Evolutionary conservation across 768 basidiomycete genomes (phyloP), one percentile per base, ranked within the genome.

Genomic region (Mycena polygramma): DNA sequence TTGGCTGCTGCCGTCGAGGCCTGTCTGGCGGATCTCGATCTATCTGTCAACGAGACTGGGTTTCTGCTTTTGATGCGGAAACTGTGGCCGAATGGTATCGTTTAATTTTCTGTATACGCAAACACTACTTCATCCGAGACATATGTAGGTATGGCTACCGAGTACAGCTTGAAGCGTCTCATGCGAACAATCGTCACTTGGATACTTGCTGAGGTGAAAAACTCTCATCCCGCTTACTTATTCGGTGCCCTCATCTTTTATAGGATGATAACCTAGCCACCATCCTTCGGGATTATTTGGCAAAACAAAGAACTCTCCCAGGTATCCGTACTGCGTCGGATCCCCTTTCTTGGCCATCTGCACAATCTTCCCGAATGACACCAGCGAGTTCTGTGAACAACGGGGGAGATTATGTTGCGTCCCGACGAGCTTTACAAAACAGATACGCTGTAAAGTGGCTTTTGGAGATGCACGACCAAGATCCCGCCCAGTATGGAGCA

Each of bases 21-120:
- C 7, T 92, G 90, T 73, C 81, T 96, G 26, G 81, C 84, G 7
- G 92, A 94, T 74, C 76, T 94, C 30, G 90, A 94, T 77, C 81
- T 96, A 36, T 88, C 91, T 4, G 83, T 90, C 35, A 93, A 94
- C 74, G 94, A 96, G 79, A 82, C 86, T 45, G 94, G 91, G 2
- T 86, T 95, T 65, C 78, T 94, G 10, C 81, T 95, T 19, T 81
- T 96, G n/a, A 81, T 83, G 7, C 85, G 89, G 63, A 86, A 90
- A 74, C 88, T 93, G 70, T 94, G 91, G 90, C 94, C 94, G 0
- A 91, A 88, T 71, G 87, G 90, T 19, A 83, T 94, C 78, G 85
- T 89, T 49, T 91, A 15, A 19, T 46, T 7, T 20, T 19, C 19
- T 19, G 17, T 46, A 20, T 3, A 46, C 45, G 19, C 7, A 19